Evolutionary conservation across 176 grass and related monocot species (phyloP).

Genomic region (Eremochloa ophiuroides): DNA sequence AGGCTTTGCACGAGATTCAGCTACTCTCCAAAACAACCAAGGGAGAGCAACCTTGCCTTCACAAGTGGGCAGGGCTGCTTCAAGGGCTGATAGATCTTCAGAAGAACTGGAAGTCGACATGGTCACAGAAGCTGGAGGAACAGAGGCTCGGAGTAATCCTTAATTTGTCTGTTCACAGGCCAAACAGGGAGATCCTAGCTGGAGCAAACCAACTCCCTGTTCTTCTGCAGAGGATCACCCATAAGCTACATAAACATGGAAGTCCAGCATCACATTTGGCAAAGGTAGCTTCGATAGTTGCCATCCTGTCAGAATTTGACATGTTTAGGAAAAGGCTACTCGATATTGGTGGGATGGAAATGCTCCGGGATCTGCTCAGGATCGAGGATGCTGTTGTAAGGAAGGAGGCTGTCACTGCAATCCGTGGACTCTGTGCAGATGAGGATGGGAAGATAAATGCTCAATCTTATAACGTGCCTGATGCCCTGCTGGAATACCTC

Average conservation of each 20-base stretch:
- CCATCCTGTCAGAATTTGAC: constrained; percentile 29
- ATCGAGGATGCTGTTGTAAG: constrained; percentile 22
- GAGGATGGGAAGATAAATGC: constrained; percentile 16
- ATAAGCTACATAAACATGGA: constrained; percentile 3
- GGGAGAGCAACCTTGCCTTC: constrained; percentile 36
- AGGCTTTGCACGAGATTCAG: constrained; percentile 32
- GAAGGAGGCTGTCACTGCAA: constrained; percentile 35
- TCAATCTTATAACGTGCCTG: constrained; percentile 1
- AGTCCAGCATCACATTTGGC: neutral
- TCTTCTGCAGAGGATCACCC: constrained; percentile 3
- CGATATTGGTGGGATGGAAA: constrained; percentile 29
- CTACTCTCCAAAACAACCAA: constrained; percentile 32
- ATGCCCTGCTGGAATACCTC: constrained; percentile 29
- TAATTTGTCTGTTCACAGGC: constrained; percentile 36
- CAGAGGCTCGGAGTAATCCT: constrained; percentile 20
- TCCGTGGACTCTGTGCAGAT: constrained; percentile 25
- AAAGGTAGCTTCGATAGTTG: constrained; percentile 32
- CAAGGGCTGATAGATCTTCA: constrained; percentile 26
- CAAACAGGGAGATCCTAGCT: constrained; percentile 37
- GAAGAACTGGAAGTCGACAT: constrained; percentile 32
- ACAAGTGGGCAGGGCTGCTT: constrained; percentile 8
- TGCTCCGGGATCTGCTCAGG: constrained; percentile 26
- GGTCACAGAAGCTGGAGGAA: constrained; percentile 27
- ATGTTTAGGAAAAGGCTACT: constrained; percentile 38
- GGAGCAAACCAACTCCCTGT: constrained; percentile 3